Evolutionary conservation across 257 asterid genomes (phyloP).

Genomic region (Nicotiana attenuata): DNA sequence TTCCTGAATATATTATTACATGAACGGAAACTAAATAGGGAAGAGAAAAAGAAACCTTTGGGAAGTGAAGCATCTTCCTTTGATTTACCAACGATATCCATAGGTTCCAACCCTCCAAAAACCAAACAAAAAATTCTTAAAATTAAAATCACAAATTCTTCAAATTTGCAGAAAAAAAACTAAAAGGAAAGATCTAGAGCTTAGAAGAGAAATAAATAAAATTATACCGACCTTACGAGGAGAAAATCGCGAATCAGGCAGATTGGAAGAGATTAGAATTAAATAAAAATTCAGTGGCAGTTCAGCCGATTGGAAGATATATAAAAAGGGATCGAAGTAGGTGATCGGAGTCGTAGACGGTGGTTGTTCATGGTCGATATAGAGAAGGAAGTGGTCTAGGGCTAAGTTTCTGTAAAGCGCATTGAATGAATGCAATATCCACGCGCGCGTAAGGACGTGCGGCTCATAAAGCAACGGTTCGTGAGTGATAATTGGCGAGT

Average conservation of each 20-base stretch:
- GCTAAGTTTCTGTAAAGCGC: slow-evolving; percentile 11
- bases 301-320: slow-evolving; percentile 5
- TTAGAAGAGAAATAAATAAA: background rate
- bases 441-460: slow-evolving; percentile 18
- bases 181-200: background rate
- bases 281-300: background rate
- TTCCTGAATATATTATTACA: background rate
- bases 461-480: background rate
- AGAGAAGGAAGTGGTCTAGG: slow-evolving; percentile 36
- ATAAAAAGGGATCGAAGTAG: background rate
- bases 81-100: slow-evolving; percentile 86
- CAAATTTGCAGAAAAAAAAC: background rate
- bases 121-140: background rate
- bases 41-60: slow-evolving; percentile 45
- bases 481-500: background rate
- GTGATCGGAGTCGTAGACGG: slow-evolving; percentile 30
- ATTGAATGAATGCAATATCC: background rate
- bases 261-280: background rate
- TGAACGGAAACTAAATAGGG: background rate
- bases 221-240: background rate
- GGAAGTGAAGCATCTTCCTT: slow-evolving; percentile 99
- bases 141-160: background rate
- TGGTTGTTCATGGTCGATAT: slow-evolving; percentile 12
- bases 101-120: slow-evolving; percentile 61
- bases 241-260: background rate